A percentile compares a stretch with the other conserved stretches of the same genome.
phyloP scores from a whole-genome alignment of 441 rosid species.

The Corymbia calophylla region DNA sequence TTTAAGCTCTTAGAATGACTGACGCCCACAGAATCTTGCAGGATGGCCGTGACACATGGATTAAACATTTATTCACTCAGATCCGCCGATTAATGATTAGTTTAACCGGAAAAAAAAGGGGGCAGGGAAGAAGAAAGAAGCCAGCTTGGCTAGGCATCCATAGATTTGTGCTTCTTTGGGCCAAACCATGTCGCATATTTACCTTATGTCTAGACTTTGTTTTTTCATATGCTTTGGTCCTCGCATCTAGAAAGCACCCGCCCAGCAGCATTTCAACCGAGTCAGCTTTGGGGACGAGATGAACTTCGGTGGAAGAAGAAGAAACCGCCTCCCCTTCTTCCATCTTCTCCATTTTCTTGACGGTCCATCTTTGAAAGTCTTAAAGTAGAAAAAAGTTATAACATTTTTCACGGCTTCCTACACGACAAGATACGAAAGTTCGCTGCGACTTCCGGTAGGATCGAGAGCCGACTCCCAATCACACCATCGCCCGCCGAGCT shows the following conservation, averaged over 20 bases:
- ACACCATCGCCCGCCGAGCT: background rate
- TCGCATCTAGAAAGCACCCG: background rate
- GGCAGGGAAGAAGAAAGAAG: background rate
- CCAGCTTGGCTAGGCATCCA: background rate
- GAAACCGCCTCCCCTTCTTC: background rate
- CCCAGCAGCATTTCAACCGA: background rate
- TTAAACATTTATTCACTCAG: background rate
- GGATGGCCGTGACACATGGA: background rate
- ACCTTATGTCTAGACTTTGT: background rate
- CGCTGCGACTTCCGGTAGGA: background rate
- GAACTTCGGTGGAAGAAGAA: background rate
- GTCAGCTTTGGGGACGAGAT: background rate
- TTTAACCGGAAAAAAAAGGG: rapidly evolving
- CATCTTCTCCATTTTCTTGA: background rate
- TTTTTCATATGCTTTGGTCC: background rate
- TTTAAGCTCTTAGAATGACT: background rate
- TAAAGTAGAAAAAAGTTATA: too few relatives aligned
- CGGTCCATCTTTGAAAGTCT: background rate
- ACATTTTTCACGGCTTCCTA: background rate
- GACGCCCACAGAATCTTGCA: rapidly evolving
- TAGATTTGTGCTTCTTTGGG: background rate
- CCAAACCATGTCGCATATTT: background rate
- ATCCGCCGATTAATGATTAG: background rate
- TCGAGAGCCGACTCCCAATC: background rate
- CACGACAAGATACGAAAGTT: background rate